A percentile compares a stretch with the other conserved stretches of the same genome.
Evolutionary conservation across 352 stramenopile genomes (phyloP).

Genomic region (Phytophthora lateralis): DNA sequence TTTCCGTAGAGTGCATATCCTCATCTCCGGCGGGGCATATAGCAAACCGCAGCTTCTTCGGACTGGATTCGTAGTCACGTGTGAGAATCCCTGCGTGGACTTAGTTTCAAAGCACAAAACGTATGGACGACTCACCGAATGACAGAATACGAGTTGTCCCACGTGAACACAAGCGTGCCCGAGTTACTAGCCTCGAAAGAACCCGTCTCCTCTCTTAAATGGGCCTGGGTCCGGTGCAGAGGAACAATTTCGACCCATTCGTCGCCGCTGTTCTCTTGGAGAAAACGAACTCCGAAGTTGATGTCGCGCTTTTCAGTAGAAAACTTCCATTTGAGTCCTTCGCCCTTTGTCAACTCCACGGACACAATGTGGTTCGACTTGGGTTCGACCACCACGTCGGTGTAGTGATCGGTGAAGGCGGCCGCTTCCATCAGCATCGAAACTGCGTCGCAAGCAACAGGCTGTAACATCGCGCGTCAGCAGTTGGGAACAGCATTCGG

Average conservation of each 20-base stretch:
- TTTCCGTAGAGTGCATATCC: slow-evolving; percentile 5
- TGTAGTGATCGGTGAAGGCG: slow-evolving; percentile 22
- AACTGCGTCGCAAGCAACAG: slow-evolving; percentile 39
- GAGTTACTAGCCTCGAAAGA: slow-evolving; percentile 35
- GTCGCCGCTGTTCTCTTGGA: slow-evolving; percentile 41
- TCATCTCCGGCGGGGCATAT: slow-evolving; percentile 24
- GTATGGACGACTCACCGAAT: slow-evolving; percentile 44
- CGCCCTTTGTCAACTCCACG: slow-evolving; percentile 42
- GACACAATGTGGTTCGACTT: slow-evolving; percentile 56
- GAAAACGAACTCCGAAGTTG: slow-evolving; percentile 54
- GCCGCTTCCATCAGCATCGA: slow-evolving; percentile 35
- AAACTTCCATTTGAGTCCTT: slow-evolving; percentile 61
- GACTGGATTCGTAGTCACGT: slow-evolving; percentile 23
- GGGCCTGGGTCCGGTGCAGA: slow-evolving; percentile 37
- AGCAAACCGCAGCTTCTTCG: slow-evolving; percentile 49
- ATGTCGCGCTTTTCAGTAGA: slow-evolving; percentile 57
- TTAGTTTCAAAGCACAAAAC: not conserved
- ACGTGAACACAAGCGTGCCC: slow-evolving; percentile 61
- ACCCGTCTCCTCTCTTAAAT: slow-evolving; percentile 44
- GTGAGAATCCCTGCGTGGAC: not conserved
- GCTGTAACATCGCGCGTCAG: slow-evolving; percentile 8
- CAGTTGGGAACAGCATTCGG: not conserved
- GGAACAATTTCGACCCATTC: slow-evolving; percentile 44
- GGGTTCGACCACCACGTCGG: slow-evolving; percentile 44
- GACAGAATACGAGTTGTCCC: slow-evolving; percentile 67